Base-by-base conservation (phyloP, 108 stramenopile genomes). In the Conticribra weissflogii region DNA sequence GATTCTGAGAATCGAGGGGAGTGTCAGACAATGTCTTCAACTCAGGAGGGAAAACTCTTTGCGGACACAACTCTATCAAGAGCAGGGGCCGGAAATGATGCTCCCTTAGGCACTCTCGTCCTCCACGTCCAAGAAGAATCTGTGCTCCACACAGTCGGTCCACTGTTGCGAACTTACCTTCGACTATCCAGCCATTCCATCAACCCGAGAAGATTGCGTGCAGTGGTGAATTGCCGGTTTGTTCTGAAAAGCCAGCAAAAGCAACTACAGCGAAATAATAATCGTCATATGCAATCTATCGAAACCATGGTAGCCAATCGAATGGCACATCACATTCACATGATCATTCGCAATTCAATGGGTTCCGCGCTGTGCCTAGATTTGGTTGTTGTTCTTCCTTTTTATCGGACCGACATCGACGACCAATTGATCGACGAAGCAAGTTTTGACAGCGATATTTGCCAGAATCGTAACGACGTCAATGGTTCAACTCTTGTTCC, bases 321-420 rank as follows among this genome's bases (percentile, higher is more conserved):
- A 55, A 68, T 78, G 74, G 64, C 66, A 0, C 76, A 81, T 74
- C 66, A 78, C n/a, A 41, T 81, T 47, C 81, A 81, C 27, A 81
- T 81, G 81, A 32, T 81, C 23, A 71, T 81, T 3, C 54, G 81
- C 17, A 81, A 81, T 32, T 71, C 68, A 33, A 81, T 81, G 81
- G 74, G 81, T 25, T 72, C 76, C 48, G 81, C 81, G 34, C 34
- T 81, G 47, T 81, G 76, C 36, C 30, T 81, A n/a, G 75, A 78
- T 17, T 34, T 78, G 18, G 52, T 61, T 15, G 58, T 78, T 3
- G 32, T 71, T 19, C 21, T 76, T n/a, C 80, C 80, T 25, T 36
- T 45, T 48, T 76, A 57, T 54, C 4, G 19, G 15, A 51, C 50
- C 21, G 15, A 41, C 12, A 41, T 41, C 36, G 12, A 41, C 36